These are phyloP conservation scores for Musa balbisiana DNA, from an alignment of 202 grass and related monocot genomes.

Conservation along the genomic window DNA sequence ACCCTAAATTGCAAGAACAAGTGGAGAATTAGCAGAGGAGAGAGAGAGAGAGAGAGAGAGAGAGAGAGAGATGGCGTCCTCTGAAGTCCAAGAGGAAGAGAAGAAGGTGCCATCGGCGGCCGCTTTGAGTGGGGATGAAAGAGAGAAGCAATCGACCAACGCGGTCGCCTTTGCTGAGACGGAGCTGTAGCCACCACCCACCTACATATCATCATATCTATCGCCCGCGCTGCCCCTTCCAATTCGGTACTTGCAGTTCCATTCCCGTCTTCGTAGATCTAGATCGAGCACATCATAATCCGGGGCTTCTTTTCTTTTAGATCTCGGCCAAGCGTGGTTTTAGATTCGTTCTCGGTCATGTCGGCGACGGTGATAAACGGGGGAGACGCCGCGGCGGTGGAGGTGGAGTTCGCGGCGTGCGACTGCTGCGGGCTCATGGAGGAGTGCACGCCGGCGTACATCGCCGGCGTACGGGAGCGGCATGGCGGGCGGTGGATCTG, in stretches of 20 bases:
- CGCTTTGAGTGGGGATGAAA: neutral
- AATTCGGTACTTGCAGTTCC: neutral
- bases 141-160: neutral
- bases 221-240: neutral
- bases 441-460: constrained; percentile 6
- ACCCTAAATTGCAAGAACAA: neutral
- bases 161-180: neutral
- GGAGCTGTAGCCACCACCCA: neutral
- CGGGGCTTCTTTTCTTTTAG: neutral
- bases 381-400: neutral
- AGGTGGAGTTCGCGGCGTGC: neutral
- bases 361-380: neutral
- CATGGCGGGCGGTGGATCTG: neutral
- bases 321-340: neutral
- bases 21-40: too few relatives aligned
- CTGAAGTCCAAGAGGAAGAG: neutral
- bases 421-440: neutral
- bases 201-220: neutral
- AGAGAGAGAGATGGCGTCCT: neutral
- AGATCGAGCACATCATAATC: neutral
- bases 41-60: neutral
- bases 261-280: neutral
- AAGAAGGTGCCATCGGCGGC: neutral
- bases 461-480: neutral
- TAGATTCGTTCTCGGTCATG: neutral